Conservation (phyloP, 2,329 filamentous ascomycete species). For the Ceratocystis smalleyi region DNA sequence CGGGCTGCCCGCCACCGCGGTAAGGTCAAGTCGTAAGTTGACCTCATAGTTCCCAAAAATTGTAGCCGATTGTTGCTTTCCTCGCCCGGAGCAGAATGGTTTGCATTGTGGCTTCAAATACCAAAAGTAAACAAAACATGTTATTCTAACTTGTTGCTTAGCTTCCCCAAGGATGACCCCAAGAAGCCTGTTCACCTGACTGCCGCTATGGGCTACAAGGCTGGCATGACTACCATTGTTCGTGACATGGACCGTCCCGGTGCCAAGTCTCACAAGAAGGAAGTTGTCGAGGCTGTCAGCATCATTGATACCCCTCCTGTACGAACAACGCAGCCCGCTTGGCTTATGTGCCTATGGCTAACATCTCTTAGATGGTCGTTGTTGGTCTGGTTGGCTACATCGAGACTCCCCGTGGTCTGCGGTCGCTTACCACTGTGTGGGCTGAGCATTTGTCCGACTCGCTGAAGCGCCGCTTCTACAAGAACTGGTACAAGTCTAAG, state of each 20-base stretch:
- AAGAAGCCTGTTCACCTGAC: conserved; percentile 99
- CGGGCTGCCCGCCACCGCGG: conserved; percentile 84
- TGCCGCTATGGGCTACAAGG: conserved; percentile 98
- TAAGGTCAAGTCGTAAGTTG: conserved; percentile 91
- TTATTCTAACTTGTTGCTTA: conserved; percentile 24
- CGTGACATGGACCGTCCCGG: conserved; percentile 94
- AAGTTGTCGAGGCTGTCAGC: conserved; percentile 77
- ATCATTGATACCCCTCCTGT: conserved; percentile 91
- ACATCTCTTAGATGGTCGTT: conserved; percentile 85
- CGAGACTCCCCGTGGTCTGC: conserved; percentile 97
- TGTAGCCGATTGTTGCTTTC: no score
- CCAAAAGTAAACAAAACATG: no score
- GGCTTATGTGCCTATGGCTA: conserved; percentile 56
- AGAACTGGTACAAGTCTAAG: conserved; percentile 99
- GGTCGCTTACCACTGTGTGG: conserved; percentile 98
- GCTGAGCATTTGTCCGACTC: conserved; percentile 98
- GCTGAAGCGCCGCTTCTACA: conserved; percentile 99
- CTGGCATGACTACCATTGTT: conserved; percentile 99
- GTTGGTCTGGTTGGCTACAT: conserved; percentile 99
- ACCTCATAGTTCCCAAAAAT: not conserved
- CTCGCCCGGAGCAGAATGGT: no score
- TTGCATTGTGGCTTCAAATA: no score
- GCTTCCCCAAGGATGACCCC: conserved; percentile 99
- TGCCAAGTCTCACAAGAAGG: conserved; percentile 99
- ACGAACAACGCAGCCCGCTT: conserved; percentile 73